Conservation (phyloP, 495 filamentous ascomycete species). For the Annulohypoxylon moriforme region DNA sequence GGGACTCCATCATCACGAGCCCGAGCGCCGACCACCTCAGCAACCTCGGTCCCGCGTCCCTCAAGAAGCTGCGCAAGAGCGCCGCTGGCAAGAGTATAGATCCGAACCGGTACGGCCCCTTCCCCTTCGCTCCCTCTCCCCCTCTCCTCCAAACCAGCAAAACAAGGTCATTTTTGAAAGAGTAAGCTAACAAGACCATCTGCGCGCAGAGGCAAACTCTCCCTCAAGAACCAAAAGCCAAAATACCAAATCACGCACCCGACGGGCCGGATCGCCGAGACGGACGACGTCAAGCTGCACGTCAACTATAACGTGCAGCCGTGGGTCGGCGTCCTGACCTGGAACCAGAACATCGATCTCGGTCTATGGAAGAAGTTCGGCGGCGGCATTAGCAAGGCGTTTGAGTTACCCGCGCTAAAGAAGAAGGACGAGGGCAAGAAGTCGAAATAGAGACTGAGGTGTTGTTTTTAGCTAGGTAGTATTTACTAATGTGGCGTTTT, state of each 20-base stretch:
- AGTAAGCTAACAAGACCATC: not conserved
- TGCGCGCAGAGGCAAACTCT: constrained; percentile 68
- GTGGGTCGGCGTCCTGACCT: constrained; percentile 89
- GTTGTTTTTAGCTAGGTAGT: not conserved
- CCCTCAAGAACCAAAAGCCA: constrained; percentile 80
- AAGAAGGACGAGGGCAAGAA: constrained; percentile 55
- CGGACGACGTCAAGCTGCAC: constrained; percentile 76
- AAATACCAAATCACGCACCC: constrained; percentile 97
- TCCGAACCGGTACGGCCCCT: constrained; percentile 57
- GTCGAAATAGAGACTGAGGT: not conserved
- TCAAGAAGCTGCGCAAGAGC: constrained; percentile 64
- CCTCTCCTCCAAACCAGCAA: not conserved
- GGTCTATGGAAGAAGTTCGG: constrained; percentile 71
- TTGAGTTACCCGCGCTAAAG: constrained; percentile 82
- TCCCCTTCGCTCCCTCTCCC: not conserved
- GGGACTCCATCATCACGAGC: constrained; percentile 90
- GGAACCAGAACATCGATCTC: constrained; percentile 70
- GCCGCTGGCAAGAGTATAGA: constrained; percentile 64
- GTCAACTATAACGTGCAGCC: constrained; percentile 97
- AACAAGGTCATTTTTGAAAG: not conserved
- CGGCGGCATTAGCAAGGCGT: constrained; percentile 72
- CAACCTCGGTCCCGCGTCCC: constrained; percentile 62
- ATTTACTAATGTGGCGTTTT: not conserved
- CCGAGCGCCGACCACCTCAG: constrained; percentile 67
- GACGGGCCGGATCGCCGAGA: constrained; percentile 74